Conservation (phyloP, 768 basidiomycete genomes). For the Trichaptum fuscoviolaceum region DNA sequence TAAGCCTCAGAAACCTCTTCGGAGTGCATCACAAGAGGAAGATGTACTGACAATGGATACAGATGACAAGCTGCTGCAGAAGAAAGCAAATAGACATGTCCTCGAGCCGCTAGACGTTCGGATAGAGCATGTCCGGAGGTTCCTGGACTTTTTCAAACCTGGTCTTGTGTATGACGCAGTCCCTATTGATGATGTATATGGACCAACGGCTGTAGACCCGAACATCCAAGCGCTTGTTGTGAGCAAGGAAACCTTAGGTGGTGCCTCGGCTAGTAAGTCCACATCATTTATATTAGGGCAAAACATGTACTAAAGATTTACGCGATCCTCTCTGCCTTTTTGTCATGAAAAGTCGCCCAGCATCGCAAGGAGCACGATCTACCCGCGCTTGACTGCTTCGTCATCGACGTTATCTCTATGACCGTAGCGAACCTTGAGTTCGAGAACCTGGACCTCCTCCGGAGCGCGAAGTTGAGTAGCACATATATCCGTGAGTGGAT, state of each 20-base stretch:
- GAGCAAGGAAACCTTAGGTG: slow-evolving; percentile 79
- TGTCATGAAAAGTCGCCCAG: slow-evolving; percentile 48
- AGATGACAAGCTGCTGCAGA: slow-evolving; percentile 68
- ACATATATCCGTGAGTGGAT: slow-evolving; percentile 92
- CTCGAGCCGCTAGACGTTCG: slow-evolving; percentile 60
- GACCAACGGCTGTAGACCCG: slow-evolving; percentile 84
- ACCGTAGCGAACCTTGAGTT: slow-evolving; percentile 52
- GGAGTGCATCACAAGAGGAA: neutral
- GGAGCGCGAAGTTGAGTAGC: slow-evolving; percentile 88
- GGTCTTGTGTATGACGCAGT: slow-evolving; percentile 61
- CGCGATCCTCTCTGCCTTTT: slow-evolving; percentile 5
- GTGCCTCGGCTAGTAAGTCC: slow-evolving; percentile 64
- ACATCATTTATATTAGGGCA: neutral
- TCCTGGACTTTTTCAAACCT: slow-evolving; percentile 68
- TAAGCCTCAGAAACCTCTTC: slow-evolving; percentile 25
- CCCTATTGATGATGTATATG: slow-evolving; percentile 79
- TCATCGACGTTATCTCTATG: slow-evolving; percentile 88
- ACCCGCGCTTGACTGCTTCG: slow-evolving; percentile 56
- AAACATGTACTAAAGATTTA: neutral
- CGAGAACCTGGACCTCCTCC: slow-evolving; percentile 63
- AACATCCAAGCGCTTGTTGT: slow-evolving; percentile 91
- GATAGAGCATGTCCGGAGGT: slow-evolving; percentile 51
- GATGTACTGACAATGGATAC: neutral
- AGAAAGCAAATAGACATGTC: slow-evolving; percentile 65
- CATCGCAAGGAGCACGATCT: slow-evolving; percentile 52